Conservation (phyloP, 352 stramenopile genomes). For the Plasmopara muralis region DNA sequence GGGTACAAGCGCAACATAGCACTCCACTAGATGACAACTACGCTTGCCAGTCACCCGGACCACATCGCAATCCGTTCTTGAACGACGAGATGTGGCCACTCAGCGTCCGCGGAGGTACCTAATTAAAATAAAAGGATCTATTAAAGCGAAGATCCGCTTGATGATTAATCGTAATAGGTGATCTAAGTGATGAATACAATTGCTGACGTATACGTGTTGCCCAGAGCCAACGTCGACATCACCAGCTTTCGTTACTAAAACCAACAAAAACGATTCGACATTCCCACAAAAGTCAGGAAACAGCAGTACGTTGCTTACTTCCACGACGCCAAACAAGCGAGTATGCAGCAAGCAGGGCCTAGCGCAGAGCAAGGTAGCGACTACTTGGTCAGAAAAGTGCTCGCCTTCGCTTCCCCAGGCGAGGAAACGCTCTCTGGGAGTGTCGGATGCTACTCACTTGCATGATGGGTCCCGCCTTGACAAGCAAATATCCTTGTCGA, state of each 20-base stretch:
- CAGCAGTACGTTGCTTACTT: conserved; percentile 24
- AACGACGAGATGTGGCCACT: conserved; percentile 17
- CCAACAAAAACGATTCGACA: conserved; percentile 22
- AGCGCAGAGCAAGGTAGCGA: conserved; percentile 22
- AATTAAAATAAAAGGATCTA: conserved; percentile 4
- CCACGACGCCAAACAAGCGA: conserved; percentile 32
- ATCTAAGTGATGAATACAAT: not conserved
- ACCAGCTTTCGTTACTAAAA: conserved; percentile 17
- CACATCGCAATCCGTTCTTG: conserved; percentile 24
- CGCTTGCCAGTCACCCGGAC: conserved; percentile 13
- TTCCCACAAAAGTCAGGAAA: conserved; percentile 6
- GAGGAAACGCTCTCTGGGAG: conserved; percentile 24
- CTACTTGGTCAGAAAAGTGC: conserved; percentile 15
- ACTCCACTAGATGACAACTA: conserved; percentile 27
- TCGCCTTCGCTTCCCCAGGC: conserved; percentile 20
- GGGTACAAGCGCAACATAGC: conserved; percentile 11
- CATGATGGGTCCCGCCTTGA: conserved; percentile 19
- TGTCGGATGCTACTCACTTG: conserved; percentile 20
- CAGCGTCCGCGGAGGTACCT: conserved; percentile 19
- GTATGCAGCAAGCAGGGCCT: conserved; percentile 31
- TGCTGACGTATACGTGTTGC: conserved; percentile 18
- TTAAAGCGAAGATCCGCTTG: not conserved
- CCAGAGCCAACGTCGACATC: conserved; percentile 20
- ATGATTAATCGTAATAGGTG: too few species aligned
- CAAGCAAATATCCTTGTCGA: conserved; percentile 23